phyloP scores from a whole-genome alignment of 1,284 basidiomycete species.

The Ustilago xerochloae region DNA sequence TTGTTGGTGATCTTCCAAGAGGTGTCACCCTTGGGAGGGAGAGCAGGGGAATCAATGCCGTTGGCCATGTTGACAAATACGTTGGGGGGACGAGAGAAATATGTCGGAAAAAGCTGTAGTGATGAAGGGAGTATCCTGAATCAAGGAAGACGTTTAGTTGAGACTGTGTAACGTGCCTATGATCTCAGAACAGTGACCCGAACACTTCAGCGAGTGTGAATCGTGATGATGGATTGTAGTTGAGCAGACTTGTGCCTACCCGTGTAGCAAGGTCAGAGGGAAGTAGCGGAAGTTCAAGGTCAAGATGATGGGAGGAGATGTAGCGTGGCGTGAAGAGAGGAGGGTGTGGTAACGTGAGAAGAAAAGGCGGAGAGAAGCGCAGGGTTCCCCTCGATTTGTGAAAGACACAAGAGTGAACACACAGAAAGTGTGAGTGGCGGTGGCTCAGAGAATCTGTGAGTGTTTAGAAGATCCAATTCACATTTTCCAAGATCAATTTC shows the following conservation, averaged over 20 bases:
- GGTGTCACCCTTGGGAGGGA: conserved; percentile 44
- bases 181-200: conserved; percentile 49
- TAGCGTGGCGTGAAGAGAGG: background rate
- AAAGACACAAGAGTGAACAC: background rate
- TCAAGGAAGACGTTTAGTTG: conserved; percentile 31
- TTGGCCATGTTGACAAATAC: conserved; percentile 17
- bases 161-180: conserved; percentile 30
- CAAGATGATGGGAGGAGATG: background rate
- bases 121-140: conserved; percentile 42
- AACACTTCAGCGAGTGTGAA: conserved; percentile 18
- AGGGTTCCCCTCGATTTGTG: background rate
- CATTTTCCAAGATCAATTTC: background rate
- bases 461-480: conserved; percentile 1
- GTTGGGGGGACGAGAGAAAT: background rate
- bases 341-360: background rate
- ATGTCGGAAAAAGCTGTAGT: conserved; percentile 2
- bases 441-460: background rate
- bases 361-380: background rate
- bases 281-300: background rate
- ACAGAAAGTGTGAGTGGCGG: background rate
- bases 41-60: conserved; percentile 17
- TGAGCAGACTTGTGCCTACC: conserved; percentile 5
- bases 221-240: background rate
- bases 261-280: background rate
- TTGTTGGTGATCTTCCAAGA: conserved; percentile 64